These are phyloP conservation scores for Quercus berberidifolia DNA, from an alignment of 306 rosid species.

Conservation along the genomic window DNA sequence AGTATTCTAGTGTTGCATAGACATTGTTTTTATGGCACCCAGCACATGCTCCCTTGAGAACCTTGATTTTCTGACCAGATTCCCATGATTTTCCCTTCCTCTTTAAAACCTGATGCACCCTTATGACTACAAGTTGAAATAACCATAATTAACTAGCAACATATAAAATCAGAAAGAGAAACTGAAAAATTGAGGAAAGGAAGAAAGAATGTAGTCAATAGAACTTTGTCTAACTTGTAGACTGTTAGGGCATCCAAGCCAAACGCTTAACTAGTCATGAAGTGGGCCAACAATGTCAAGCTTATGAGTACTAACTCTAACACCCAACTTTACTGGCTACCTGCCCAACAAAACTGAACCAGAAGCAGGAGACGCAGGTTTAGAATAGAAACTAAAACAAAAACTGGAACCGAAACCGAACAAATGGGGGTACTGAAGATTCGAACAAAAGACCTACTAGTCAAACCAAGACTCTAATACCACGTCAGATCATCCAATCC, in stretches of 20 bases:
- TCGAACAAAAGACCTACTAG: neutral
- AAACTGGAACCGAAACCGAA: neutral
- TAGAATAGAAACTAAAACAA: neutral
- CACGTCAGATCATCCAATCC: neutral
- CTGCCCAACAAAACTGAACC: neutral
- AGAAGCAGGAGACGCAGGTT: neutral
- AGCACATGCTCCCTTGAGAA: slow-evolving; percentile 53
- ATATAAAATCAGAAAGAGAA: neutral
- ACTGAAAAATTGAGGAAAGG: neutral
- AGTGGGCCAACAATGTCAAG: neutral
- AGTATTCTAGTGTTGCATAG: slow-evolving; percentile 62
- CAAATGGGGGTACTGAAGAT: neutral
- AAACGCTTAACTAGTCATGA: neutral
- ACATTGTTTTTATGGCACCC: slow-evolving; percentile 36
- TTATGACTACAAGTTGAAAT: slow-evolving; percentile 32
- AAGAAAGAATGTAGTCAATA: neutral
- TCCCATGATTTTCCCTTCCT: slow-evolving; percentile 46
- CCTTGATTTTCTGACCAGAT: slow-evolving; percentile 45
- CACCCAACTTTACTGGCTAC: neutral
- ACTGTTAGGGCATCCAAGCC: neutral
- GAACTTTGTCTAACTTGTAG: neutral
- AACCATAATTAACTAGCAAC: neutral
- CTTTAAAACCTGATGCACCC: slow-evolving; percentile 42
- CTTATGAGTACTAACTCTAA: neutral
- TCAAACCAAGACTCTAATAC: neutral